These are phyloP conservation scores for Pichia sorboxylosa DNA, from an alignment of 1,139 yeast genomes.

Conservation along the genomic window DNA sequence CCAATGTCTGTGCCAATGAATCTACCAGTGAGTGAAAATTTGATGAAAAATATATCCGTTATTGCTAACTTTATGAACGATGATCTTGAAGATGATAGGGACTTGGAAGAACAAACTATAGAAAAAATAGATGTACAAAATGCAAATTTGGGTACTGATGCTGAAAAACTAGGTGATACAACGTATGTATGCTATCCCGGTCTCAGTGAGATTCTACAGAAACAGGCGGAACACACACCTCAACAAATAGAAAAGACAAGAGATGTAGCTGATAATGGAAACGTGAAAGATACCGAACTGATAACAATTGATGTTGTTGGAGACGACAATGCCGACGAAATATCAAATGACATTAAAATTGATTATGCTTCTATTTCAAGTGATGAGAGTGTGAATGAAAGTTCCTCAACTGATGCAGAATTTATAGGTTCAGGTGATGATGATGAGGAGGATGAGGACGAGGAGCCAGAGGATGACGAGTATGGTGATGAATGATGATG, in stretches of 20 bases:
- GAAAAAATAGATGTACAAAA: constrained; percentile 24
- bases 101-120: constrained; percentile 43
- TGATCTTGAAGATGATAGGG: constrained; percentile 16
- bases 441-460: constrained; percentile 9
- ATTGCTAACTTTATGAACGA: constrained; percentile 12
- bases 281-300: background rate
- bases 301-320: background rate
- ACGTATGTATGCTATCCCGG: constrained; percentile 23
- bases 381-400: constrained; percentile 7
- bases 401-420: constrained; percentile 5
- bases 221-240: no score
- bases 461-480: constrained; percentile 1
- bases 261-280: background rate
- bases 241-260: no score
- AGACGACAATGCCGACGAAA: constrained; percentile 7
- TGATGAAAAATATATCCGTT: constrained; percentile 29
- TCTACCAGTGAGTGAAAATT: constrained; percentile 24
- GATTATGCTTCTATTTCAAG: background rate
- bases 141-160: constrained; percentile 6
- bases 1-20: constrained; percentile 4
- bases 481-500: background rate
- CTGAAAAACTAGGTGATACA: background rate
- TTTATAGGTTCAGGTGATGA: constrained; percentile 6
- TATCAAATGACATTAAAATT: constrained; percentile 3
- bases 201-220: constrained; percentile 12